Evolutionary conservation across 805 yeast species (phyloP), one percentile per base, ranked within the genome.

Genomic region (Cyberlindnera nakhonratchasimensis): DNA sequence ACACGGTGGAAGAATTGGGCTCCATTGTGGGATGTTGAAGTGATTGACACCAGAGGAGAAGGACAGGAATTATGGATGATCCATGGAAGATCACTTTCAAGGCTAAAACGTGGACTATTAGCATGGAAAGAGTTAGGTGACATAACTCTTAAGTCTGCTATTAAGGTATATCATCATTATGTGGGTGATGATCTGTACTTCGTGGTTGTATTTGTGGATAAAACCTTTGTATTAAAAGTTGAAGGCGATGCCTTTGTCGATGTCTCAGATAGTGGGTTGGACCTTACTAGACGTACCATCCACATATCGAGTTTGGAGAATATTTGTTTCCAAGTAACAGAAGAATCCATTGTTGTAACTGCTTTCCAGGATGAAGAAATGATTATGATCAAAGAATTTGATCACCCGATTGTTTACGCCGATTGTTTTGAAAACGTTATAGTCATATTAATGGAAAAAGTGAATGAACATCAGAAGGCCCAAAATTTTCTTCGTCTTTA

Each of bases 1-100:
- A 52, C 53, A 2, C 68, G 61, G 40, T 68, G 63, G 53, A 63
- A 61, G 28, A 71, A 68, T 46, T 74, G 80, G 79, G 64, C 77
- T 0, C 79, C 79, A 0, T 39, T 74, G 2, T 44, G 69, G 16
- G 78, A 74, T 53, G 52, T 69, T 2, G 62, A 57, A 42, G 52
- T 71, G 3, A 56, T 70, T 1, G 65, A 46, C 8, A 45, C 30
- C 26, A 51, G 26, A 44, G 43, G 38, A 37, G 50, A 39, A 2
- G 30, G 52, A 6, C 67, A 71, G 39, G 77, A 74, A 39, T 43
- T 73, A 2, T 74, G 78, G 52, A 46, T 43, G 16, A 50, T 48
- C 2, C 58, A 55, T 43, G 58, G 55, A 1, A 51, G 39, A 18
- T 40, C 35, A 2, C 7, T 57, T 1, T 54, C 62, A 0, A 42